Conservation (phyloP, 129 eudicot genomes). For the Flaveria sonorensis region DNA sequence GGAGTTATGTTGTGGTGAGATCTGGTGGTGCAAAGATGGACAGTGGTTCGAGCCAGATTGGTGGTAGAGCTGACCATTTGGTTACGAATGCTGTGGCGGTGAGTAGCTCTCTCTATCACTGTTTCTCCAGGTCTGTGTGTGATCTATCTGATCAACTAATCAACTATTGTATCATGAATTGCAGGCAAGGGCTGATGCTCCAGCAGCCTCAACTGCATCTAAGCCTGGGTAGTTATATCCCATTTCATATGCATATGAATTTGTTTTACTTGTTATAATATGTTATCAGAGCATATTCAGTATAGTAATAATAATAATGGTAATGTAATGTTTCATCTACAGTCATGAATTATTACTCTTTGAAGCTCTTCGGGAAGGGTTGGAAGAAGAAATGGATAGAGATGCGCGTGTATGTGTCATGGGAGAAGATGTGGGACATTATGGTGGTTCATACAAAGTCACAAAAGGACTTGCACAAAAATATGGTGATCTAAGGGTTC, state of each 20-base stretch:
- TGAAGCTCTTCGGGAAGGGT: slow-evolving; percentile 99
- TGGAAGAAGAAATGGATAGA: slow-evolving; percentile 95
- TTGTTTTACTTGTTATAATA: slow-evolving; percentile 1
- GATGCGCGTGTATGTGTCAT: slow-evolving; percentile 88
- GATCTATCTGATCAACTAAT: slow-evolving; percentile 7
- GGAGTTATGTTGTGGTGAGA: slow-evolving; percentile 42
- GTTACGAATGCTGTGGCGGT: slow-evolving; percentile 76
- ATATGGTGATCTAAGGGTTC: slow-evolving; percentile 87
- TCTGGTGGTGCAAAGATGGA: slow-evolving; percentile 44
- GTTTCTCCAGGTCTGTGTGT: neutral
- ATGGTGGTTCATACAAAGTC: slow-evolving; percentile 98
- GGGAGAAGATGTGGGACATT: slow-evolving; percentile 99
- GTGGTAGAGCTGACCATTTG: slow-evolving; percentile 44
- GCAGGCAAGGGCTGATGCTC: slow-evolving; percentile 49
- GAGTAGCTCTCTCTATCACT: slow-evolving; percentile 20
- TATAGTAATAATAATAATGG: neutral
- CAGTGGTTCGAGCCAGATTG: slow-evolving; percentile 21
- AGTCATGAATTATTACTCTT: slow-evolving; percentile 95
- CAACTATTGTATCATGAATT: slow-evolving; percentile 9
- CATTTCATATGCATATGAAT: slow-evolving; percentile 2
- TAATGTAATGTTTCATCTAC: slow-evolving; percentile 18
- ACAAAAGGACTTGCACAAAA: slow-evolving; percentile 86
- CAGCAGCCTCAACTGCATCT: slow-evolving; percentile 40
- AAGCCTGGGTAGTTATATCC: slow-evolving; percentile 49
- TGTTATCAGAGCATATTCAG: neutral